Percentiles rank a stretch among this genome's conserved stretches.
phyloP scores from a whole-genome alignment of 1,284 basidiomycete species.

The Ustilago hordei region DNA sequence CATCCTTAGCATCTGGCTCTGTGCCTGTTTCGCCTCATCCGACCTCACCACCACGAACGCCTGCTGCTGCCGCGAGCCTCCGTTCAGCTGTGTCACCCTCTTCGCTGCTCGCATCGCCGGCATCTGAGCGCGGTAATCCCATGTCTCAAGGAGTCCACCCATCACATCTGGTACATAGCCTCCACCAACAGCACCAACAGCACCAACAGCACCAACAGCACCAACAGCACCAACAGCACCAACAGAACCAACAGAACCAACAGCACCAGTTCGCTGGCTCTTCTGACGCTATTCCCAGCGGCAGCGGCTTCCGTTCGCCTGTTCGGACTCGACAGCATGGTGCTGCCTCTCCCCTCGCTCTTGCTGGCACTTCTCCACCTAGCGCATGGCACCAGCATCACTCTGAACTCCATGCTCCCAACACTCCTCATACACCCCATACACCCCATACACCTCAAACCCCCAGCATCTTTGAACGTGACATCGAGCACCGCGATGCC shows the following conservation, averaged over 20 bases:
- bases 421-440: conserved; percentile 29
- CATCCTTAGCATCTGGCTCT: conserved; percentile 20
- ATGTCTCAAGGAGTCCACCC: conserved; percentile 26
- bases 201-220: conserved; percentile 18
- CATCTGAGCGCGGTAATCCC: conserved; percentile 35
- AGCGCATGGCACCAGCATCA: conserved; percentile 20
- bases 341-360: conserved; percentile 24
- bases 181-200: conserved; percentile 41
- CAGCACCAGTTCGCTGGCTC: background rate
- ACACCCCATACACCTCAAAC: conserved; percentile 25
- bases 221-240: conserved; percentile 26
- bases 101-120: conserved; percentile 24
- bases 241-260: conserved; percentile 30
- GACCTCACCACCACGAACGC: conserved; percentile 30
- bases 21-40: conserved; percentile 44
- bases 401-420: conserved; percentile 14
- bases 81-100: conserved; percentile 25
- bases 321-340: conserved; percentile 32
- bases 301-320: conserved; percentile 37
- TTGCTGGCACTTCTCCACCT: conserved; percentile 34
- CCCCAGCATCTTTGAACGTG: conserved; percentile 66
- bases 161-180: conserved; percentile 27
- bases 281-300: conserved; percentile 12
- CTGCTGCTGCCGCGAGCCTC: conserved; percentile 26
- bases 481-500: conserved; percentile 65